Conservation (phyloP, 805 yeast species). For the Lipomyces spencermartinsiae region DNA sequence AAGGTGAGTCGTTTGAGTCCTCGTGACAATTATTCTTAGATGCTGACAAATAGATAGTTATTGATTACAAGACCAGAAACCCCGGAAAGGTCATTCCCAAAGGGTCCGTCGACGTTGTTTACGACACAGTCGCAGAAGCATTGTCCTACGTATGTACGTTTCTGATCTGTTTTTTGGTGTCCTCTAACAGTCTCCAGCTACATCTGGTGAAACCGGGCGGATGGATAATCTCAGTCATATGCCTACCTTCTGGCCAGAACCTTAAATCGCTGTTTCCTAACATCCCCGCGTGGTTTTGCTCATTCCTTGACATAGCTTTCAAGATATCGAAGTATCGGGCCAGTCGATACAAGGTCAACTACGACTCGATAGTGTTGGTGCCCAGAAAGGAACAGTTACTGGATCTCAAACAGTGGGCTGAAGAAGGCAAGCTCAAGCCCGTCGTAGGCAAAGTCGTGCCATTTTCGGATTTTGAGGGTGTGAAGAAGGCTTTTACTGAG, state of each 20-base stretch:
- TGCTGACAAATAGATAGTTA: slow-evolving; percentile 1
- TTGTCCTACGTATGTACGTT: slow-evolving; percentile 9
- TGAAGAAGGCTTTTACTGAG: slow-evolving; percentile 23
- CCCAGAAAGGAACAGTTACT: slow-evolving; percentile 15
- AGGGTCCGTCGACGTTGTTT: slow-evolving; percentile 33
- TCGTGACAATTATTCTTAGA: background rate
- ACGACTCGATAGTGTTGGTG: slow-evolving; percentile 18
- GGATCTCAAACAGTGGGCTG: slow-evolving; percentile 22
- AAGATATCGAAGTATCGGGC: slow-evolving; percentile 9
- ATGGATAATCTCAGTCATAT: slow-evolving; percentile 26
- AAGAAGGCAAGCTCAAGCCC: slow-evolving; percentile 34
- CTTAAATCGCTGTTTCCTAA: slow-evolving; percentile 8
- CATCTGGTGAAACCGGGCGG: slow-evolving; percentile 36
- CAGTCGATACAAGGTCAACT: slow-evolving; percentile 20
- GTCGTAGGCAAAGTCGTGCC: slow-evolving; percentile 27
- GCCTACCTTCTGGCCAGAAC: slow-evolving; percentile 18
- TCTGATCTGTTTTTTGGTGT: background rate
- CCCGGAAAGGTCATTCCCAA: slow-evolving; percentile 30
- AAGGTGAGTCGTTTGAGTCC: slow-evolving; percentile 4
- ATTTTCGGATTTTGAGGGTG: slow-evolving; percentile 25
- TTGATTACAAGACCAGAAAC: slow-evolving; percentile 39
- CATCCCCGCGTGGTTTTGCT: slow-evolving; percentile 7
- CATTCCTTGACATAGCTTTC: slow-evolving; percentile 10
- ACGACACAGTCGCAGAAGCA: slow-evolving; percentile 36
- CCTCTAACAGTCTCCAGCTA: slow-evolving; percentile 4